Conservation (phyloP, 257 asterid species). For the Plantago elongata region DNA sequence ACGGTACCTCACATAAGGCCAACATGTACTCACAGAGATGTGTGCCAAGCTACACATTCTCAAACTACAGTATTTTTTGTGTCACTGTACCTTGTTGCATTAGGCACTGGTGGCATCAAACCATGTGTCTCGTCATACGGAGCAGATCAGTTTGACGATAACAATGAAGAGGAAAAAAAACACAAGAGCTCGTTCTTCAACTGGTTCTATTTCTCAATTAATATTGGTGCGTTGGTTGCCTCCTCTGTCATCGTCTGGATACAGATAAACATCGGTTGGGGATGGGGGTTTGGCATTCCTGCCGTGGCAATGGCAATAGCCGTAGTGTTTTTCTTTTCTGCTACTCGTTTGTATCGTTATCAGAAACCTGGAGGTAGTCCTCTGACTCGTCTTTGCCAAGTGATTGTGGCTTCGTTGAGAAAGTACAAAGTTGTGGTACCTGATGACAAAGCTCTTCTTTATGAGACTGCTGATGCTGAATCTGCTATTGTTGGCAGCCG, state of each 20-base stretch:
- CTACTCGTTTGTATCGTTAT: conserved; percentile 53
- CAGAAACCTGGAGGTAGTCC: conserved; percentile 83
- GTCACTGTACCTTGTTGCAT: conserved; percentile 56
- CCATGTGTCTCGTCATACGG: conserved; percentile 78
- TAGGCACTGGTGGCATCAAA: conserved; percentile 73
- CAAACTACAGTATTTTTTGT: conserved; percentile 38
- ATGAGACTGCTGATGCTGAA: conserved; percentile 41
- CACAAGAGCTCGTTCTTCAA: conserved; percentile 60
- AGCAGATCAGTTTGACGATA: conserved; percentile 72
- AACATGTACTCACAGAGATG: conserved; percentile 36
- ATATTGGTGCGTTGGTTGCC: conserved; percentile 56
- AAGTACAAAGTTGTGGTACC: conserved; percentile 43
- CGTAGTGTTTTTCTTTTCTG: conserved; percentile 50
- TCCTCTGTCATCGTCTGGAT: conserved; percentile 53
- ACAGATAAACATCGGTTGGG: conserved; percentile 62
- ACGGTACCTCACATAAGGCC: conserved; percentile 50
- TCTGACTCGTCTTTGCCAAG: conserved; percentile 55
- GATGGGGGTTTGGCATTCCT: conserved; percentile 71
- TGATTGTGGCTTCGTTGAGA: conserved; percentile 53
- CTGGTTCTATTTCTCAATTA: conserved; percentile 64
- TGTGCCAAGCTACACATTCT: conserved; percentile 37
- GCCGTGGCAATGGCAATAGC: conserved; percentile 62
- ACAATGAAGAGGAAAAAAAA: conserved; percentile 53
- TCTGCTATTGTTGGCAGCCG: conserved; percentile 55
- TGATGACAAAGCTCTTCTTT: conserved; percentile 34